phyloP scores from a whole-genome alignment of 1,284 basidiomycete species.

The Trichosporon inkin region DNA sequence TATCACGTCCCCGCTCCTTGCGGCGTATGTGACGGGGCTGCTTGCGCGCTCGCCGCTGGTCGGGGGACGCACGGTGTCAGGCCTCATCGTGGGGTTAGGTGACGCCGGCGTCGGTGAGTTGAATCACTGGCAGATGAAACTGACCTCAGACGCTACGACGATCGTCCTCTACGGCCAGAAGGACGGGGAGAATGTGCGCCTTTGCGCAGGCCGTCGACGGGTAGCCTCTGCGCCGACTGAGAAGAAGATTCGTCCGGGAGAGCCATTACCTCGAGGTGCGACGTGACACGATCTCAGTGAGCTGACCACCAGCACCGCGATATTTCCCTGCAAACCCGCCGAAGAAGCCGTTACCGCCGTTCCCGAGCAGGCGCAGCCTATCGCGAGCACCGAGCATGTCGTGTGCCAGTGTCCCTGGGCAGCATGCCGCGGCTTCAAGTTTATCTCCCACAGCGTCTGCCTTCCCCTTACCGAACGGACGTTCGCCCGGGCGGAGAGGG shows the following conservation, averaged over 20 bases:
- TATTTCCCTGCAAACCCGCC: conserved; percentile 35
- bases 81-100: conserved; percentile 42
- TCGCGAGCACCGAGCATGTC: conserved; percentile 30
- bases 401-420: conserved; percentile 14
- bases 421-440: conserved; percentile 12
- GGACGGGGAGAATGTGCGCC: conserved; percentile 18
- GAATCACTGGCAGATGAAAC: background rate
- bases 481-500: conserved; percentile 40
- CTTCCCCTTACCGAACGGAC: conserved; percentile 20
- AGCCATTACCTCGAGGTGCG: conserved; percentile 48
- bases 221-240: conserved; percentile 26
- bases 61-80: conserved; percentile 34
- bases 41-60: conserved; percentile 30
- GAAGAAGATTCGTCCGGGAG: conserved; percentile 45
- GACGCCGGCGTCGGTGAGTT: conserved; percentile 36
- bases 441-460: background rate
- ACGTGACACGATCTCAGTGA: background rate
- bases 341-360: conserved; percentile 31
- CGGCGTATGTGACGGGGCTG: conserved; percentile 38
- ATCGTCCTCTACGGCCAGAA: conserved; percentile 24
- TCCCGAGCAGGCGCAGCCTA: conserved; percentile 22
- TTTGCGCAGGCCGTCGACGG: conserved; percentile 37
- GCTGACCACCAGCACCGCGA: conserved; percentile 29
- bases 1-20: conserved; percentile 35
- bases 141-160: conserved; percentile 1